phyloP scores from a whole-genome alignment of 2,329 filamentous ascomycete genomes.

The Chaetoscypha palmicola region DNA sequence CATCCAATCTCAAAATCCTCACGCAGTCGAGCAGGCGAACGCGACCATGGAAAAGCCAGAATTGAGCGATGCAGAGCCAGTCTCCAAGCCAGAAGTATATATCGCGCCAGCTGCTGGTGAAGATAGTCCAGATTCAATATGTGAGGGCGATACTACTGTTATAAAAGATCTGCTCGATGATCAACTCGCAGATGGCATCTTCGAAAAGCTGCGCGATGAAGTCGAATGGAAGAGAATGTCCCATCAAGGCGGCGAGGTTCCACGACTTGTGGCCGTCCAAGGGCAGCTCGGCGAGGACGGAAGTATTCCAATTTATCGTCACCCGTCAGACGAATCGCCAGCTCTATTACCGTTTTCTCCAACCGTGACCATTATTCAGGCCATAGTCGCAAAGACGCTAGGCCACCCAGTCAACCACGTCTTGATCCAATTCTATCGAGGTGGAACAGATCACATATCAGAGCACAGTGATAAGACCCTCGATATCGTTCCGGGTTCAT shows the following conservation, averaged over 20 bases:
- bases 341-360: slow-evolving; percentile 69
- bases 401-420: slow-evolving; percentile 85
- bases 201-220: slow-evolving; percentile 64
- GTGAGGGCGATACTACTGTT: slow-evolving; percentile 75
- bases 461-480: slow-evolving; percentile 97
- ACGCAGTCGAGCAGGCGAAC: no score
- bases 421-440: slow-evolving; percentile 88
- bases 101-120: neutral
- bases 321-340: slow-evolving; percentile 83
- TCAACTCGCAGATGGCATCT: slow-evolving; percentile 51
- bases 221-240: slow-evolving; percentile 88
- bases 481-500: slow-evolving; percentile 74
- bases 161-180: slow-evolving; percentile 61
- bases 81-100: neutral
- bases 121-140: slow-evolving; percentile 40
- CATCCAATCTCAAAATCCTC: neutral
- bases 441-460: slow-evolving; percentile 82
- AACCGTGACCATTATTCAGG: slow-evolving; percentile 61
- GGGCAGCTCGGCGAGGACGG: slow-evolving; percentile 63
- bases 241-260: slow-evolving; percentile 85
- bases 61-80: neutral
- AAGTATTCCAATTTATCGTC: slow-evolving; percentile 83
- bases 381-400: slow-evolving; percentile 61
- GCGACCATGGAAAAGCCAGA: neutral
- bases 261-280: slow-evolving; percentile 84